A percentile compares a stretch with the other conserved stretches of the same genome.
Conservation (phyloP, 202 grass and related monocot species). For the Setaria viridis region DNA sequence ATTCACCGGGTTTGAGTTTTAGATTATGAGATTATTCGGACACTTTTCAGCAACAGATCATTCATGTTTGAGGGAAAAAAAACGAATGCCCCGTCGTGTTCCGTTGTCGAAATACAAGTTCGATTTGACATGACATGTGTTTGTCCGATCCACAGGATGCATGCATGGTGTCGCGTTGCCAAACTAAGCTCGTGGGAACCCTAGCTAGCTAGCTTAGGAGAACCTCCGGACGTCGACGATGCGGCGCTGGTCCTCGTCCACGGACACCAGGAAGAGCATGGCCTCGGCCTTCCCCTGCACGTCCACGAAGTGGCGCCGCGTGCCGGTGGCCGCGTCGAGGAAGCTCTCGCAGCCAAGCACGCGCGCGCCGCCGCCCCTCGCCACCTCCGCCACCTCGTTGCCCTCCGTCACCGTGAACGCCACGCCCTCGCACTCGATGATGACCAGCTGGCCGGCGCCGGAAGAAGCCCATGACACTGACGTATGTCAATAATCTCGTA, state of each 20-base stretch:
- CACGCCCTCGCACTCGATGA: neutral
- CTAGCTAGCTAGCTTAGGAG: neutral
- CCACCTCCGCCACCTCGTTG: slow-evolving; percentile 7
- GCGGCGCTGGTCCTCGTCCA: neutral
- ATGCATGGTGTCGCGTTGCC: too few relatives aligned
- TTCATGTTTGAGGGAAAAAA: too few relatives aligned
- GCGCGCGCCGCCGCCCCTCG: neutral
- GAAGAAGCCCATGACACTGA: neutral
- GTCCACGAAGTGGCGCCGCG: slow-evolving; percentile 28
- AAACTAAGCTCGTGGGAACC: too few relatives aligned
- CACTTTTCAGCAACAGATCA: too few relatives aligned
- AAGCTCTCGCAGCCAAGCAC: slow-evolving; percentile 24
- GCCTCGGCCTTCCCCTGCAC: slow-evolving; percentile 22
- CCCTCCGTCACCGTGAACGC: neutral
- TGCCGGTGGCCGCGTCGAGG: neutral
- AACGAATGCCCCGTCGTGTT: too few relatives aligned
- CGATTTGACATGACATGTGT: too few relatives aligned
- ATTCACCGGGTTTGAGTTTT: too few relatives aligned
- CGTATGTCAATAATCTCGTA: too few relatives aligned
- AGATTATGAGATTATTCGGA: too few relatives aligned
- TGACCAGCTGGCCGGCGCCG: neutral
- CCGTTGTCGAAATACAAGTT: too few relatives aligned
- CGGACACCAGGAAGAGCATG: slow-evolving; percentile 39
- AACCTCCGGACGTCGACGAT: slow-evolving; percentile 11
- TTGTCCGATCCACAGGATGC: too few relatives aligned